These are phyloP conservation scores for Xylaria scruposa DNA, from an alignment of 495 filamentous ascomycete genomes.

Conservation along the genomic window DNA sequence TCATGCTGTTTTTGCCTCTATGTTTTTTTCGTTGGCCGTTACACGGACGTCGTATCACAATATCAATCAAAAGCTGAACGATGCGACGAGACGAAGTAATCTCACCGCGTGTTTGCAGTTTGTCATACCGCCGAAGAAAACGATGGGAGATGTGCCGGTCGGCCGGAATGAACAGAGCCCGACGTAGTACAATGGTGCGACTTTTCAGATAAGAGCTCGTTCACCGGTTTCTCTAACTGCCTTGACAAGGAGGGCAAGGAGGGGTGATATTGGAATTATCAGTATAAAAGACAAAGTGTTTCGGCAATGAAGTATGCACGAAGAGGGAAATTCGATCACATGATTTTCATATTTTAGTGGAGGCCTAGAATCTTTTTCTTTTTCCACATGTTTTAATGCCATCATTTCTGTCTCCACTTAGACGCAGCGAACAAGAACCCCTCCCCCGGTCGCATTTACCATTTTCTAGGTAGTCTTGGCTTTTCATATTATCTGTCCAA, in stretches of 20 bases:
- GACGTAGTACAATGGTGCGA: conserved; percentile 23
- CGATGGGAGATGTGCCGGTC: conserved; percentile 11
- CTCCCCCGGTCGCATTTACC: conserved; percentile 5
- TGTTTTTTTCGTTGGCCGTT: conserved; percentile 17
- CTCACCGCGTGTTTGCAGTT: conserved; percentile 17
- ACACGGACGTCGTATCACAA: conserved; percentile 25
- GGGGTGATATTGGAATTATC: not conserved
- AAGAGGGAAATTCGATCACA: conserved; percentile 9
- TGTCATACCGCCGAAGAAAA: conserved; percentile 20
- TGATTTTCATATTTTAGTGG: conserved; percentile 3
- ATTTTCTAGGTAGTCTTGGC: conserved; percentile 17
- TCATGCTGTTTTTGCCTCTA: not conserved
- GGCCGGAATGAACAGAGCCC: conserved; percentile 16
- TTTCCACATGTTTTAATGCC: not conserved
- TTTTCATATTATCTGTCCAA: not conserved
- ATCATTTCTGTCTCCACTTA: conserved; percentile 15
- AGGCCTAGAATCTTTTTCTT: conserved; percentile 5
- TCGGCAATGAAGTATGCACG: not conserved
- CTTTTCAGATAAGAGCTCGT: not conserved
- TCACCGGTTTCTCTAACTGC: not conserved
- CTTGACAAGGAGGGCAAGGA: not conserved
- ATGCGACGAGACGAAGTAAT: conserved; percentile 19
- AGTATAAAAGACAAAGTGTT: not conserved
- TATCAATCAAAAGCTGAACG: conserved; percentile 14
- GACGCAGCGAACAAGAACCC: conserved; percentile 3